Evolutionary conservation across 805 yeast species (phyloP).

Genomic region (Ogataea trehaloabstinens): DNA sequence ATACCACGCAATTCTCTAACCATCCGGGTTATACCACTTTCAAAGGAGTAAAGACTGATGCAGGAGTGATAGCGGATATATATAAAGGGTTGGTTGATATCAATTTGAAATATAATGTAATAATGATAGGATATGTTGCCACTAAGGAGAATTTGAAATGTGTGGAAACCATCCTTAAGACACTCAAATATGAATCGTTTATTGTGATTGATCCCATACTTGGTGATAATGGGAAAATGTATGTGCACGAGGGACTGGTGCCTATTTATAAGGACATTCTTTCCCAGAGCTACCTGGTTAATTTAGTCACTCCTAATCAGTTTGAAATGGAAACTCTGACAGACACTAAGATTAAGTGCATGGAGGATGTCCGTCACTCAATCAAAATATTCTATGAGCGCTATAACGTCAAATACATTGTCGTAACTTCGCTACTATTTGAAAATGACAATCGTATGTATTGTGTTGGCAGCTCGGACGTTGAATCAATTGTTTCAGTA

Average conservation of each 20-base stretch:
- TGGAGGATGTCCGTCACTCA: constrained; percentile 37
- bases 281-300: constrained; percentile 36
- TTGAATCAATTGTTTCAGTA: constrained; percentile 29
- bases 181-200: constrained; percentile 30
- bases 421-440: constrained; percentile 56
- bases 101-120: constrained; percentile 54
- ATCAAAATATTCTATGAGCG: constrained; percentile 39
- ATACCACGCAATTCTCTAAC: constrained; percentile 86
- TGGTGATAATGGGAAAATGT: constrained; percentile 85
- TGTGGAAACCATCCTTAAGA: constrained; percentile 35
- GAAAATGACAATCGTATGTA: constrained; percentile 21
- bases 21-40: constrained; percentile 85
- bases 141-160: constrained; percentile 51
- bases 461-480: constrained; percentile 42
- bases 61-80: constrained; percentile 46
- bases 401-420: constrained; percentile 49
- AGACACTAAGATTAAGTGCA: constrained; percentile 39
- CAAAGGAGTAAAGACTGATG: constrained; percentile 52
- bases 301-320: constrained; percentile 68
- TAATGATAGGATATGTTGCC: constrained; percentile 81
- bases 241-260: constrained; percentile 61
- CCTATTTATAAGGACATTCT: constrained; percentile 52
- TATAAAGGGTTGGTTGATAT: constrained; percentile 54
- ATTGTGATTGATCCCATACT: constrained; percentile 88
- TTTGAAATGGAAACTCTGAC: constrained; percentile 67